A percentile compares a stretch with the other conserved stretches of the same genome.
phyloP scores from a whole-genome alignment of 1,139 yeast genomes.

The Debaryomyces sp. region DNA sequence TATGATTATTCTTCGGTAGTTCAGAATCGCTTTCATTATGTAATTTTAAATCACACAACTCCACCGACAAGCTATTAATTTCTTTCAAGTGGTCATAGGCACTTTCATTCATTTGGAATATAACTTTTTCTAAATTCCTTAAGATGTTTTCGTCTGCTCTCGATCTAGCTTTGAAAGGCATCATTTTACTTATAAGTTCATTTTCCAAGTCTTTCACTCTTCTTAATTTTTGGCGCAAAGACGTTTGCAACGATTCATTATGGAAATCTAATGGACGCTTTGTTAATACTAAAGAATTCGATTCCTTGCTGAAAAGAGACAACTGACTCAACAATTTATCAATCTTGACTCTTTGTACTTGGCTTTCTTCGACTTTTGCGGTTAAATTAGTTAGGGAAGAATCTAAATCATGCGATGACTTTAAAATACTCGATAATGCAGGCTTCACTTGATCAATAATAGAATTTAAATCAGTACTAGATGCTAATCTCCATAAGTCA shows the following conservation, averaged over 20 bases:
- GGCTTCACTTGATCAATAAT: conserved; percentile 1
- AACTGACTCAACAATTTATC: conserved; percentile 23
- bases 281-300: conserved; percentile 11
- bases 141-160: conserved; percentile 16
- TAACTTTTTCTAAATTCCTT: conserved; percentile 23
- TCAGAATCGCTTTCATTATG: not conserved
- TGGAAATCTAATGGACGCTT: conserved; percentile 27
- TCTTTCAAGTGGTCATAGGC: conserved; percentile 17
- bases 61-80: conserved; percentile 16
- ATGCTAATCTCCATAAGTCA: conserved; percentile 10
- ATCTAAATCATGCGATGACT: conserved; percentile 4
- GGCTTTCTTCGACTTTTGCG: conserved; percentile 14
- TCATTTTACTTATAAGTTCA: conserved; percentile 21
- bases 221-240: conserved; percentile 22
- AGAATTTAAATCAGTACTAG: not conserved
- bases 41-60: conserved; percentile 11
- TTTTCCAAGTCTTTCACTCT: conserved; percentile 21
- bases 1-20: not conserved
- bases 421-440: not conserved
- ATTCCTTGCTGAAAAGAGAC: conserved; percentile 12
- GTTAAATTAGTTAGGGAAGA: conserved; percentile 4
- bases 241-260: conserved; percentile 20
- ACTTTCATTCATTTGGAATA: conserved; percentile 25
- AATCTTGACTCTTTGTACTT: conserved; percentile 16
- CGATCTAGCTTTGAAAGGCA: conserved; percentile 29